phyloP scores from a whole-genome alignment of 768 basidiomycete genomes.

The Podaxis sp. region DNA sequence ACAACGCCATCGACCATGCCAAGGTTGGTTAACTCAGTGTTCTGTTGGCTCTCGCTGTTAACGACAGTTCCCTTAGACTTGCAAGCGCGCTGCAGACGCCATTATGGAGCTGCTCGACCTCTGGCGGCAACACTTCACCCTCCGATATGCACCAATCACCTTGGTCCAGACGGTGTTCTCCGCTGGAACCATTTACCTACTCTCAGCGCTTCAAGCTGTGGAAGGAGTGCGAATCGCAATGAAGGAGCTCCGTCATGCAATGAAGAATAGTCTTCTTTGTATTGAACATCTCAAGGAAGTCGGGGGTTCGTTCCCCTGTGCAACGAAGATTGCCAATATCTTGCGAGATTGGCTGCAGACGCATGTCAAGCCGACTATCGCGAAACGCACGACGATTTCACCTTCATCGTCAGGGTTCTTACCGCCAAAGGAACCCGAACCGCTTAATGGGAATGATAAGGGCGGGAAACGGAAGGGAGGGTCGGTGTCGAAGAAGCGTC shows the following conservation, averaged over 20 bases:
- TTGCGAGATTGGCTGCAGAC: slow-evolving; percentile 43
- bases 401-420: slow-evolving; percentile 6
- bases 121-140: slow-evolving; percentile 51
- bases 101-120: slow-evolving; percentile 52
- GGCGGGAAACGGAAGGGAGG: background rate
- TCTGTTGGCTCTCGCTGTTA: background rate
- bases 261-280: slow-evolving; percentile 45
- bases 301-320: slow-evolving; percentile 54
- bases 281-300: slow-evolving; percentile 53
- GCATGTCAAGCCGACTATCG: slow-evolving; percentile 40
- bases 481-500: slow-evolving; percentile 4
- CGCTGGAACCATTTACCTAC: slow-evolving; percentile 58
- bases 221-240: slow-evolving; percentile 45
- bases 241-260: slow-evolving; percentile 43
- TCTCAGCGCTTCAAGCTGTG: slow-evolving; percentile 54
- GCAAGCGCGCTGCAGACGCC: slow-evolving; percentile 53
- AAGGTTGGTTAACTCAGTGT: slow-evolving; percentile 35
- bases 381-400: slow-evolving; percentile 28
- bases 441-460: background rate
- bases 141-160: slow-evolving; percentile 60
- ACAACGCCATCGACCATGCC: slow-evolving; percentile 48
- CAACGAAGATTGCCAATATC: slow-evolving; percentile 47
- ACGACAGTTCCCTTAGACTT: slow-evolving; percentile 33
- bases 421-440: slow-evolving; percentile 1
- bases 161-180: slow-evolving; percentile 58